phyloP scores from a whole-genome alignment of 2,329 filamentous ascomycete species.

The Neocucurbitaria cava region DNA sequence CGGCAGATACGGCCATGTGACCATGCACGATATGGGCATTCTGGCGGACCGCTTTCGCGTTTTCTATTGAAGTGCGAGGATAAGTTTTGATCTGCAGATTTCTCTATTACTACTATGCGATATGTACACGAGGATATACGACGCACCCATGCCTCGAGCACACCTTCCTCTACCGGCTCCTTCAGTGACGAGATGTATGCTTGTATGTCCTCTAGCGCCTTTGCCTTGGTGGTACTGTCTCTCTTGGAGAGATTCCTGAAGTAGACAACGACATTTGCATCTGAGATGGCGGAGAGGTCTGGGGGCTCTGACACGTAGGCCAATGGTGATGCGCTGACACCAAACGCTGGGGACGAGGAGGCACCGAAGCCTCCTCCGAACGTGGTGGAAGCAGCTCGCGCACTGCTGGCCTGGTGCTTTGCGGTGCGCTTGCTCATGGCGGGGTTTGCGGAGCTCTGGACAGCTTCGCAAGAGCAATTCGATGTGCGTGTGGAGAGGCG shows the following conservation, averaged over 20 bases:
- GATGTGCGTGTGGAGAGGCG: background rate
- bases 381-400: conserved; percentile 59
- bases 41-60: conserved; percentile 85
- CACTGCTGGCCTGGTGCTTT: conserved; percentile 70
- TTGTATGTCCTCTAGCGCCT: conserved; percentile 86
- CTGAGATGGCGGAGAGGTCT: conserved; percentile 76
- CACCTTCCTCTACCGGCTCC: conserved; percentile 75
- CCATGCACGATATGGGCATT: conserved; percentile 80
- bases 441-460: background rate
- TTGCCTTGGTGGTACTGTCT: conserved; percentile 89
- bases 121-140: conserved; percentile 37
- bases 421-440: conserved; percentile 66
- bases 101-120: conserved; percentile 47
- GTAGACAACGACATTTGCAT: conserved; percentile 83
- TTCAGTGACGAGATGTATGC: conserved; percentile 65
- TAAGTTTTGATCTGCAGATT: conserved; percentile 76
- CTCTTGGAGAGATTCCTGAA: conserved; percentile 94
- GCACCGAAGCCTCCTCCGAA: conserved; percentile 52
- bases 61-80: conserved; percentile 88
- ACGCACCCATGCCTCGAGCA: conserved; percentile 89
- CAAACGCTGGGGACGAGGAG: conserved; percentile 50
- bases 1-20: conserved; percentile 62
- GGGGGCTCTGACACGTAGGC: conserved; percentile 89
- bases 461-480: background rate
- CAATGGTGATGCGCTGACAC: conserved; percentile 65